These are phyloP conservation scores for Poa pratensis DNA, from an alignment of 176 grass and related monocot species.

Conservation along the genomic window DNA sequence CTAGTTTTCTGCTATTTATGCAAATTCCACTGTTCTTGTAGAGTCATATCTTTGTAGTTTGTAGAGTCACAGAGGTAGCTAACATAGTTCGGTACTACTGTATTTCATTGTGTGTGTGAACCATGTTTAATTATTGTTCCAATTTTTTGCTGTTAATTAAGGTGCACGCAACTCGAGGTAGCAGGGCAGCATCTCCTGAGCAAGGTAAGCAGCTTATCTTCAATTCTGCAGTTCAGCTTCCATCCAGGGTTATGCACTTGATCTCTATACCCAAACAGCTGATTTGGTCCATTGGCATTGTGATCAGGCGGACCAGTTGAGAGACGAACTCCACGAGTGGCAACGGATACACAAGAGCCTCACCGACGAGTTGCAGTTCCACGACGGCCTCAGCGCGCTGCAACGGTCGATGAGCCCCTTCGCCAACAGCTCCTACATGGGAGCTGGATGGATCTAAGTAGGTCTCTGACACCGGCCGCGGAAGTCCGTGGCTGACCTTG, in stretches of 20 bases:
- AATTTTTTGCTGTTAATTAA: neutral
- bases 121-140: slow-evolving; percentile 17
- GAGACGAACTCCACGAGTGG: neutral
- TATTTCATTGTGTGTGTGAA: neutral
- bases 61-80: neutral
- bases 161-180: slow-evolving; percentile 41
- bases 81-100: neutral
- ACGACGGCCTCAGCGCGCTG: neutral
- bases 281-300: neutral
- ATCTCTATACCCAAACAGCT: neutral
- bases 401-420: too few relatives aligned
- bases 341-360: neutral
- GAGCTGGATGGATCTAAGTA: neutral
- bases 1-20: too few relatives aligned
- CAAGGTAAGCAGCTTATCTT: slow-evolving; percentile 33
- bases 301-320: slow-evolving; percentile 24
- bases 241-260: neutral
- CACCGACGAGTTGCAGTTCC: neutral
- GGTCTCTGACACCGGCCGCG: neutral
- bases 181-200: neutral
- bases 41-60: neutral
- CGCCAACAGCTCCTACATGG: neutral
- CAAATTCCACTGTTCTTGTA: too few relatives aligned
- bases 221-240: too few relatives aligned
- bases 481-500: neutral